These are phyloP conservation scores for Cytospora piceae DNA, from an alignment of 2,329 filamentous ascomycete species.

Conservation along the genomic window DNA sequence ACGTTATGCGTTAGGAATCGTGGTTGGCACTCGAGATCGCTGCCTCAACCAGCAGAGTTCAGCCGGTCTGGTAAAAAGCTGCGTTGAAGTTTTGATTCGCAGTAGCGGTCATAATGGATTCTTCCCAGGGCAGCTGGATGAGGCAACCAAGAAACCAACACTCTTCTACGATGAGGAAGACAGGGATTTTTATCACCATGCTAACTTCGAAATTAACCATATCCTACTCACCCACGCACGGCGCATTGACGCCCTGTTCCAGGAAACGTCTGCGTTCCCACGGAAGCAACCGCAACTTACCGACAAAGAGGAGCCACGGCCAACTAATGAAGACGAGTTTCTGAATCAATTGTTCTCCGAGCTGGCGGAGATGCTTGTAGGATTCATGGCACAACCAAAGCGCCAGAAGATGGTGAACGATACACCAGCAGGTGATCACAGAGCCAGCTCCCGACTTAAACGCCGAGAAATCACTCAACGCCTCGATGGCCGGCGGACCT, in stretches of 20 bases:
- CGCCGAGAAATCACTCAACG: neutral
- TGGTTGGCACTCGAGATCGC: conserved; percentile 2
- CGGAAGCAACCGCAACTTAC: neutral
- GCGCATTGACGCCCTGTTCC: neutral
- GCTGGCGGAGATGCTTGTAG: too few relatives aligned
- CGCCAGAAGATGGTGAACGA: neutral
- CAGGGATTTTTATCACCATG: conserved; percentile 8
- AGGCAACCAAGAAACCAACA: neutral
- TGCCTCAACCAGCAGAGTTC: conserved; percentile 1
- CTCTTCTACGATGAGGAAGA: neutral
- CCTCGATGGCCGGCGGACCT: neutral
- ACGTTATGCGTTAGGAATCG: conserved; percentile 22
- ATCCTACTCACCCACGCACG: conserved; percentile 11
- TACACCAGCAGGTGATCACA: neutral
- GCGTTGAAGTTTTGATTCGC: conserved; percentile 1
- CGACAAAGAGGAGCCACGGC: neutral
- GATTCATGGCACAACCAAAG: neutral
- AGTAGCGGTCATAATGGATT: conserved; percentile 2
- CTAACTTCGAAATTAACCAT: conserved; percentile 9
- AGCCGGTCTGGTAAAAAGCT: neutral
- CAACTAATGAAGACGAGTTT: neutral
- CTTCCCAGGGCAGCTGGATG: neutral
- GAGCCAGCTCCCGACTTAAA: neutral
- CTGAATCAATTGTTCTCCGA: neutral
- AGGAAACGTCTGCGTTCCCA: neutral